Conservation (phyloP, 345 rosid genomes). For the Erucastrum elatum region DNA sequence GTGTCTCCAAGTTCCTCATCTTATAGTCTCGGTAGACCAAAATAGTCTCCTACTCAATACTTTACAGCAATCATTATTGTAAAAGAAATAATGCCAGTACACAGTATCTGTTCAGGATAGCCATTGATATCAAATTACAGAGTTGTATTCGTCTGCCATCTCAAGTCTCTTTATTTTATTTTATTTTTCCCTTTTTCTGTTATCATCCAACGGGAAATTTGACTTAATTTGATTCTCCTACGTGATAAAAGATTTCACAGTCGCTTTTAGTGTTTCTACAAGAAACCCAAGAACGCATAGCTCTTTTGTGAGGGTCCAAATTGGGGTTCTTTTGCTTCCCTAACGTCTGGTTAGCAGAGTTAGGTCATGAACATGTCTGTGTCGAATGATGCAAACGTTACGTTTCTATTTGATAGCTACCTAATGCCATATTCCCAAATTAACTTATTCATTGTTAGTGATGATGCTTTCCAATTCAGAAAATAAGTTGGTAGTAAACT, state of each 20-base stretch:
- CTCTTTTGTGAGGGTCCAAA: no score
- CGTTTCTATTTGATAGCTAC: no score
- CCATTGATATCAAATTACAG: neutral
- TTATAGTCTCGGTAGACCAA: conserved; percentile 29
- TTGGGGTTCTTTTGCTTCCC: no score
- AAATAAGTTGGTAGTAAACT: no score
- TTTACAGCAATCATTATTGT: conserved; percentile 20
- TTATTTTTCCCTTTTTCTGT: neutral
- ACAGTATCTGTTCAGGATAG: conserved; percentile 6
- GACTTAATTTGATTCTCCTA: neutral
- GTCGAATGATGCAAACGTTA: no score
- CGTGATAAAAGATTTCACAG: neutral
- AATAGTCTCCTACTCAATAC: conserved; percentile 27
- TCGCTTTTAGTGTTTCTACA: conserved; percentile 10
- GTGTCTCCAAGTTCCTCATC: conserved; percentile 3
- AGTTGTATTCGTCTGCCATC: conserved; percentile 7
- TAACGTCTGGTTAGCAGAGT: no score
- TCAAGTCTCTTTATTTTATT: neutral
- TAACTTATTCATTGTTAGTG: no score
- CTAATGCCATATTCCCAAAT: no score
- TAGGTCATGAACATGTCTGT: no score
- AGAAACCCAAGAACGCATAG: neutral
- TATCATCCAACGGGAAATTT: neutral
- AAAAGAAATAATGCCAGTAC: conserved; percentile 9
- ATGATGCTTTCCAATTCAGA: no score